These are phyloP conservation scores for Xylaria sp. DNA, from an alignment of 2,329 filamentous ascomycete species.

Conservation along the genomic window DNA sequence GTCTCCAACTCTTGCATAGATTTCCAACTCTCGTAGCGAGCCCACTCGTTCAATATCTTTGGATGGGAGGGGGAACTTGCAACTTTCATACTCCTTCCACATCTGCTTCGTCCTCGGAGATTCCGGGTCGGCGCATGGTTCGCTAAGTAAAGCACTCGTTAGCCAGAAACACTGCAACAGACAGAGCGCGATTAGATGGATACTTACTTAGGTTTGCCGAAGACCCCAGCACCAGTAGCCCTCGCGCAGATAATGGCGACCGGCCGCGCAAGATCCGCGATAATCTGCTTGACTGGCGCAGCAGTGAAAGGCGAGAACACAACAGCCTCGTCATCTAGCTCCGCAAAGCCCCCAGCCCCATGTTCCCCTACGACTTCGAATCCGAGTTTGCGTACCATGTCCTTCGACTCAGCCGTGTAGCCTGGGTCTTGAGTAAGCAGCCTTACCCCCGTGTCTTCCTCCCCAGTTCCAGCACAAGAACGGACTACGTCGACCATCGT, in stretches of 20 bases:
- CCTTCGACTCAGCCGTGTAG: constrained; percentile 39
- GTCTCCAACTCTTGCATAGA: constrained; percentile 1
- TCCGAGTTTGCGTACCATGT: constrained; percentile 40
- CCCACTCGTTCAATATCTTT: neutral
- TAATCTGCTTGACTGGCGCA: constrained; percentile 53
- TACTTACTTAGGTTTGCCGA: constrained; percentile 8
- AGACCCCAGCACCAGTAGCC: constrained; percentile 9
- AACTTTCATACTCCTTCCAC: constrained; percentile 40
- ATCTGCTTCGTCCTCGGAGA: constrained; percentile 44
- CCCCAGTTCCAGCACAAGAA: constrained; percentile 24
- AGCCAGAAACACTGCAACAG: constrained; percentile 26
- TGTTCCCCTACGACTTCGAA: constrained; percentile 44
- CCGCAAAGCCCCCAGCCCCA: constrained; percentile 51
- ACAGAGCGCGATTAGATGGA: neutral
- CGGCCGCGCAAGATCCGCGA: constrained; percentile 54
- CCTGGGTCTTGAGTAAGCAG: constrained; percentile 46
- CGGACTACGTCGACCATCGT: constrained; percentile 39
- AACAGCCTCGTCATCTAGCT: constrained; percentile 52
- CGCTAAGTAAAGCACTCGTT: constrained; percentile 33
- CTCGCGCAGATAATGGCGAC: constrained; percentile 31
- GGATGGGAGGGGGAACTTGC: neutral
- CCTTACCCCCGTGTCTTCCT: constrained; percentile 21
- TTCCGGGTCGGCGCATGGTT: constrained; percentile 37
- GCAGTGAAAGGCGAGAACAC: constrained; percentile 52
- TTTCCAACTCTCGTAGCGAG: neutral